These are phyloP conservation scores for Microthlaspi erraticum DNA, from an alignment of 345 rosid genomes.

Conservation along the genomic window DNA sequence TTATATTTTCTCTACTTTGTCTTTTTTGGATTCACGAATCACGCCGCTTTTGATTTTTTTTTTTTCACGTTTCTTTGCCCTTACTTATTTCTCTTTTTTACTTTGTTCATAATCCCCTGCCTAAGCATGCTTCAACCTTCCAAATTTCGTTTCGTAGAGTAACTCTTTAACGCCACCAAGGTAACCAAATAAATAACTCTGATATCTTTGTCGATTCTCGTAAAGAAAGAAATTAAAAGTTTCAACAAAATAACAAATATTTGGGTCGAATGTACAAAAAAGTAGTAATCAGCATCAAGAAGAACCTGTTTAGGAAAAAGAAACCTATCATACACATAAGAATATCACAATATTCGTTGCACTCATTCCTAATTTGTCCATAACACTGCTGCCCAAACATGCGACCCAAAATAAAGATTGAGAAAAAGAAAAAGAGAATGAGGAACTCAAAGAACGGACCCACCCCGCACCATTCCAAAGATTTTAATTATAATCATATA, in stretches of 20 bases:
- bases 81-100: constrained; percentile 8
- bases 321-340: no score
- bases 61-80: background rate
- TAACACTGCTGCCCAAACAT: constrained; percentile 46
- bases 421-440: constrained; percentile 34
- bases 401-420: constrained; percentile 34
- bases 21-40: constrained; percentile 36
- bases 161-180: background rate
- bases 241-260: no score
- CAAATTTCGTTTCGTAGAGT: background rate
- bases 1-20: background rate
- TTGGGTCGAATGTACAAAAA: no score
- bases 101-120: constrained; percentile 1
- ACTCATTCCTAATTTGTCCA: constrained; percentile 30
- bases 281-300: no score
- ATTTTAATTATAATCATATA: constrained; percentile 1
- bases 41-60: constrained; percentile 31
- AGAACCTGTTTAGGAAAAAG: no score
- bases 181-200: background rate
- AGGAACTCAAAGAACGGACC: constrained; percentile 44
- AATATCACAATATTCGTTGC: background rate
- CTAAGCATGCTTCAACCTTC: constrained; percentile 30
- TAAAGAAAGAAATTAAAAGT: no score
- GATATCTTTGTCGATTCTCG: no score
- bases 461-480: constrained; percentile 34